Percentiles rank a stretch among this genome's conserved stretches.
phyloP scores from a whole-genome alignment of 1,284 basidiomycete genomes.

The Naganishia cerealis region DNA sequence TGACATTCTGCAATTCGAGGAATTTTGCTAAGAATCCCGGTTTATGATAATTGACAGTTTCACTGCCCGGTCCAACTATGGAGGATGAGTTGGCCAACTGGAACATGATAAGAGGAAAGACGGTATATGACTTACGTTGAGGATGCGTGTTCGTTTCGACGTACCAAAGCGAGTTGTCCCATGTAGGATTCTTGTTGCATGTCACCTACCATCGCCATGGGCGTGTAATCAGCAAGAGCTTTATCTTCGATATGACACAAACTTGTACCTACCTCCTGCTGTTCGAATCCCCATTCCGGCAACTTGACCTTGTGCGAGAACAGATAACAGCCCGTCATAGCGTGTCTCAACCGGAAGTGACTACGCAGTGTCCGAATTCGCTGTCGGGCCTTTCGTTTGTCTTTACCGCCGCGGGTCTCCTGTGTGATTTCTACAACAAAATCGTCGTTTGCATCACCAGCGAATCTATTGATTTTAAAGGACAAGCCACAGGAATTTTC shows the following conservation, averaged over 20 bases:
- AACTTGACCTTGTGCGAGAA: conserved; percentile 98
- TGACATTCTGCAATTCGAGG: conserved; percentile 85
- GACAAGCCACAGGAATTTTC: not conserved
- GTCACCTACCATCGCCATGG: conserved; percentile 59
- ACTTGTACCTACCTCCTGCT: conserved; percentile 71
- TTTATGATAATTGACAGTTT: conserved; percentile 81
- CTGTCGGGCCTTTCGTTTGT: conserved; percentile 65
- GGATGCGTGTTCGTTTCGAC: conserved; percentile 83
- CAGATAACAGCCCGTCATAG: conserved; percentile 87
- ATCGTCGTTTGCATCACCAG: conserved; percentile 84
- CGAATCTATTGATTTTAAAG: conserved; percentile 40
- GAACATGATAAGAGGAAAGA: conserved; percentile 30
- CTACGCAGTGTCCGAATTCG: conserved; percentile 78
- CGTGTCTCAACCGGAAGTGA: conserved; percentile 80
- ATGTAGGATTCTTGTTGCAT: conserved; percentile 93
- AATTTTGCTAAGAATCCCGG: conserved; percentile 90
- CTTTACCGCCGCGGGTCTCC: conserved; percentile 56
- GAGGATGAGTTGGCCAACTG: conserved; percentile 3
- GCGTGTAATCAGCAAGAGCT: conserved; percentile 29
- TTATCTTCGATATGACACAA: not conserved
- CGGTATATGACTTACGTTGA: conserved; percentile 61
- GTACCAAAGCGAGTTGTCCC: conserved; percentile 89
- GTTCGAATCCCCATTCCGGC: conserved; percentile 95
- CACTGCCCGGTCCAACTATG: conserved; percentile 67
- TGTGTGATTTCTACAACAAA: conserved; percentile 86